Conservation (phyloP, 345 rosid genomes). For the Garcia nutans region DNA sequence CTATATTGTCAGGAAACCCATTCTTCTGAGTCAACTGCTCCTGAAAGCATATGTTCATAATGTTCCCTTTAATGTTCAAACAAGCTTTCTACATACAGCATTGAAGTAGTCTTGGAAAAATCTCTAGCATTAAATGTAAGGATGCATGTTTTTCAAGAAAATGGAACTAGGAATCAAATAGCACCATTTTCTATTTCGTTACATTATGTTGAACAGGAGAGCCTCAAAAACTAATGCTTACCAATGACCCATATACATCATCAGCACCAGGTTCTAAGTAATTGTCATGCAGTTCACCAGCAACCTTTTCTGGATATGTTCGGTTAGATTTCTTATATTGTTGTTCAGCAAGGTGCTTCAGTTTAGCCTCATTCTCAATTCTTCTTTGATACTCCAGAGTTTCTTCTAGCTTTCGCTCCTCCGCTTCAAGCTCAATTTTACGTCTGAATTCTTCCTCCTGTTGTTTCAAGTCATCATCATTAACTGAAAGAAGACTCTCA, state of each 20-base stretch:
- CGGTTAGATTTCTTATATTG: constrained; percentile 50
- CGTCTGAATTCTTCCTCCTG: constrained; percentile 75
- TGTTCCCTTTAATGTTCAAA: constrained; percentile 1
- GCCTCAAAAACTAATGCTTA: constrained; percentile 25
- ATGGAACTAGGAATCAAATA: neutral
- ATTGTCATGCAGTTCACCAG: constrained; percentile 33
- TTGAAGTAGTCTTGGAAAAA: neutral
- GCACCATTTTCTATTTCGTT: constrained; percentile 9
- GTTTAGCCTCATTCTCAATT: constrained; percentile 89
- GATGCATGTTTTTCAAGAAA: neutral
- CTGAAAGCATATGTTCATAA: constrained; percentile 34
- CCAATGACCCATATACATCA: constrained; percentile 33
- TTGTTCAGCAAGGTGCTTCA: constrained; percentile 81
- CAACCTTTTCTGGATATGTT: constrained; percentile 34
- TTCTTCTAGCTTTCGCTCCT: constrained; percentile 88
- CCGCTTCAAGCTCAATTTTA: constrained; percentile 78
- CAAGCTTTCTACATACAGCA: neutral
- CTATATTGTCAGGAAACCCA: constrained; percentile 37
- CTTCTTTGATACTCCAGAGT: constrained; percentile 80
- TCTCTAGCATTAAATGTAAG: neutral
- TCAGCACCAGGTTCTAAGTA: constrained; percentile 32
- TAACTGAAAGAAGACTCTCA: constrained; percentile 38
- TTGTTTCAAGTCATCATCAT: constrained; percentile 50
- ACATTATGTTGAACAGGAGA: constrained; percentile 8
- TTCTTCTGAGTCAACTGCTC: constrained; percentile 35